phyloP scores from a whole-genome alignment of 768 basidiomycete species.

The Roridomyces roridus region DNA sequence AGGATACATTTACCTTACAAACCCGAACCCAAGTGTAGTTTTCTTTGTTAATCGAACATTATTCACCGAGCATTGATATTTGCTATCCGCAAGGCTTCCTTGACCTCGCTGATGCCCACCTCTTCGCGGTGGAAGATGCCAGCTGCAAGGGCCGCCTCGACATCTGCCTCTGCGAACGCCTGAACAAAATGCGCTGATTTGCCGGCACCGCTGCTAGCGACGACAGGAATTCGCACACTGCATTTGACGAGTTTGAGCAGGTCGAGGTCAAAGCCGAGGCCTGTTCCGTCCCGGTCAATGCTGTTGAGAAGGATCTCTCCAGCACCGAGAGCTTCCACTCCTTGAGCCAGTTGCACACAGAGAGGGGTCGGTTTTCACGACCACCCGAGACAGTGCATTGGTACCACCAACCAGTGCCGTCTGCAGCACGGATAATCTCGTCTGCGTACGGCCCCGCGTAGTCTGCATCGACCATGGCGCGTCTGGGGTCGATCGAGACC shows the following conservation, averaged over 20 bases:
- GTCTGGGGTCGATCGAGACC: conserved; percentile 92
- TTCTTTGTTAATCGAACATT: conserved; percentile 22
- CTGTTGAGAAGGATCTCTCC: conserved; percentile 96
- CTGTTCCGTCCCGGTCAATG: conserved; percentile 95
- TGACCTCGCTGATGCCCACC: conserved; percentile 85
- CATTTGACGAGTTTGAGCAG: conserved; percentile 77
- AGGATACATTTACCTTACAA: conserved; percentile 26
- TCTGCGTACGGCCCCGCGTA: conserved; percentile 67
- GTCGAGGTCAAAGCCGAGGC: conserved; percentile 89
- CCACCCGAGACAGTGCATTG: conserved; percentile 97
- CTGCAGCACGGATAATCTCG: conserved; percentile 68
- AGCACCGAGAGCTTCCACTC: conserved; percentile 90
- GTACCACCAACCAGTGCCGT: conserved; percentile 94
- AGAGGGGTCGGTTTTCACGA: conserved; percentile 80
- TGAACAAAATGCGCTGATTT: conserved; percentile 82
- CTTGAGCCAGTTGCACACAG: conserved; percentile 91
- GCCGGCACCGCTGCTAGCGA: conserved; percentile 96
- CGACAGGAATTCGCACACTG: conserved; percentile 87
- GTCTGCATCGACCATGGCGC: conserved; percentile 75
- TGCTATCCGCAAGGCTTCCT: conserved; percentile 54
- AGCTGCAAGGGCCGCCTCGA: conserved; percentile 93
- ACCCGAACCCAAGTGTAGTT: conserved; percentile 35
- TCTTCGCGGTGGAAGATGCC: conserved; percentile 96
- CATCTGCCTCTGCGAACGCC: conserved; percentile 79
- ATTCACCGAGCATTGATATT: conserved; percentile 54